A percentile compares a stretch with the other conserved stretches of the same genome.
Conservation (phyloP, 2,329 filamentous ascomycete species). For the Lecanoromycetidae sp. region DNA sequence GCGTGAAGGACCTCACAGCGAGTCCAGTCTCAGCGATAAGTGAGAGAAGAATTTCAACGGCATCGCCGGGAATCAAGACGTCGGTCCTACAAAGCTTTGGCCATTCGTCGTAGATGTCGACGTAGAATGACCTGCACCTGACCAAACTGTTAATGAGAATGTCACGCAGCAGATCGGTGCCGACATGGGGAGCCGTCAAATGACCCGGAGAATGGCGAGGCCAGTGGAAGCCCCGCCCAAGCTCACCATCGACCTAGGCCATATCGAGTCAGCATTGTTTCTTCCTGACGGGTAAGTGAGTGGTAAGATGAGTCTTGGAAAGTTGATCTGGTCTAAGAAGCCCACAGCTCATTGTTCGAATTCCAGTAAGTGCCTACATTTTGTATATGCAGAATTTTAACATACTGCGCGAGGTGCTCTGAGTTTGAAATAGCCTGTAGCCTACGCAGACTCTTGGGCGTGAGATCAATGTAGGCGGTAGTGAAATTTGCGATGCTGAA, state of each 20-base stretch:
- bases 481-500: background rate
- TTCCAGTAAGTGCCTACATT: too few species aligned
- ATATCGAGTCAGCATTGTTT: too few species aligned
- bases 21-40: background rate
- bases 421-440: background rate
- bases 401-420: background rate
- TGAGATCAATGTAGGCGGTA: background rate
- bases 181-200: background rate
- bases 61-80: background rate
- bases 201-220: too few species aligned
- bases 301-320: too few species aligned
- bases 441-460: background rate
- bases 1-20: background rate
- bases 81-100: background rate
- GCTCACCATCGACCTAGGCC: background rate
- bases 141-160: background rate
- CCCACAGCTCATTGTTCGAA: too few species aligned
- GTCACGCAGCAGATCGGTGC: background rate
- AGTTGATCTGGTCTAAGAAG: too few species aligned
- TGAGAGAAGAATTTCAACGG: background rate
- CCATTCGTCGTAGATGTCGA: background rate
- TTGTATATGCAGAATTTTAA: background rate
- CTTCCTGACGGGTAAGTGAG: too few species aligned
- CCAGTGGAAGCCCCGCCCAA: background rate
- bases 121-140: slow-evolving; percentile 2